Evolutionary conservation across 495 filamentous ascomycete genomes (phyloP), one percentile per base, ranked within the genome.

Genomic region (Aspergillus funiculosus): DNA sequence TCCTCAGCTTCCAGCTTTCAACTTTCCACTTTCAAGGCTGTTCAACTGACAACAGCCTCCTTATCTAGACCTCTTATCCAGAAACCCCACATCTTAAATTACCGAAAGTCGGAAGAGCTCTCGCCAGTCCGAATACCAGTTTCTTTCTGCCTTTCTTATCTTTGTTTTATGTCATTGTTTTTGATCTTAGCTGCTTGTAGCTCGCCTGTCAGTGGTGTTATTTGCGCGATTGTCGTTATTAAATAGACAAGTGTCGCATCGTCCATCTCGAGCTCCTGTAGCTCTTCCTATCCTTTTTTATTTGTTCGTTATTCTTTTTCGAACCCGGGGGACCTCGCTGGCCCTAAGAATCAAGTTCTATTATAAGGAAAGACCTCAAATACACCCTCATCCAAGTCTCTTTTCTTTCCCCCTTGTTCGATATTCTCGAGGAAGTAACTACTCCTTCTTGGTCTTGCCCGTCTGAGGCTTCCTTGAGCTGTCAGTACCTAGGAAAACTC

Each of bases 161-260:
- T 38, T 31, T 48, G 10, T 18, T 21, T 29, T 41, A 41, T 41
- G 38, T 41, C 13, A 41, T 41, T 28, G 38, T 29, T 41, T 41
- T 41, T 18, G 10, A 2, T 6, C 20, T 20, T 24, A 24, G 15
- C 13, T 1, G 17, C 19, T 20, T 18, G 26, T n/a, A 43, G 10
- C 24, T 26, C 10, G 39, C 3, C 22, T 20, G 3, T 7, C 22
- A 28, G 37, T 6, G 22, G 11, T 17, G 34, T 20, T 26, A 10
- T 14, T 22, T 13, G 18, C 30, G 3, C n/a, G 43, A 9, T 38
- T 45, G 43, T 11, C 17, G 6, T 39, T 39, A 26, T 26, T 14
- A 39, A 38, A 38, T 29, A 46, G 21, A 3, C 25, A 36, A 39
- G 25, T 17, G 20, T 40, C 24, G 14, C 22, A 13, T 13, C 14